Evolutionary conservation across 2,329 filamentous ascomycete species (phyloP).

Genomic region (Epichloe uncinata): DNA sequence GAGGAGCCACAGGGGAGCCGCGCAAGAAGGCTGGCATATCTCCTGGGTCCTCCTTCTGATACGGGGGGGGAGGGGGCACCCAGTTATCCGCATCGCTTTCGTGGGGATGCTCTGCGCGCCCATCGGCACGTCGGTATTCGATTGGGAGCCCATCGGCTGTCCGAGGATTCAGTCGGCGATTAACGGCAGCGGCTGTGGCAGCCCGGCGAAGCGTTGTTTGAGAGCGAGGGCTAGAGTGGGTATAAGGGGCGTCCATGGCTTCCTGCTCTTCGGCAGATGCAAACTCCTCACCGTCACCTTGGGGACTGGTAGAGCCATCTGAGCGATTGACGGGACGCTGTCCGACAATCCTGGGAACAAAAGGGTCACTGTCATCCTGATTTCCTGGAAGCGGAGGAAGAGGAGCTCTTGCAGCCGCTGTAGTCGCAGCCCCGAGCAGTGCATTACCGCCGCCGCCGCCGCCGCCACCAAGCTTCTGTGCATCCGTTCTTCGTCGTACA

Average conservation of each 20-base stretch:
- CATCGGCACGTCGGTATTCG: conserved; percentile 55
- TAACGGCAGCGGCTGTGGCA: conserved; percentile 63
- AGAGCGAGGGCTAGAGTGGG: conserved; percentile 59
- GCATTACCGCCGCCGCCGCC: conserved; percentile 24
- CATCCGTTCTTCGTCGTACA: conserved; percentile 59
- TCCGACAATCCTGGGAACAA: conserved; percentile 36
- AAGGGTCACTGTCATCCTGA: conserved; percentile 35
- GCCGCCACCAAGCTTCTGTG: conserved; percentile 37
- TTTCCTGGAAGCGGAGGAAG: conserved; percentile 15
- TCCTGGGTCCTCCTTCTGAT: conserved; percentile 50
- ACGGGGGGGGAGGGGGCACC: conserved; percentile 80
- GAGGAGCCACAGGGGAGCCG: conserved; percentile 29
- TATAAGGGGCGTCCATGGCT: conserved; percentile 57
- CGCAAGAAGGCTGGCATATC: conserved; percentile 44
- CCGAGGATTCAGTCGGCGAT: conserved; percentile 50
- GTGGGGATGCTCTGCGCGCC: conserved; percentile 60
- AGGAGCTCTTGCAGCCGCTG: conserved; percentile 17
- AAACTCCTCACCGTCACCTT: conserved; percentile 28
- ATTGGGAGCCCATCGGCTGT: conserved; percentile 39
- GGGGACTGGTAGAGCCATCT: conserved; percentile 11
- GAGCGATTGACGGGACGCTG: conserved; percentile 10
- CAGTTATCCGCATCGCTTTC: conserved; percentile 83
- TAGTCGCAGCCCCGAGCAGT: conserved; percentile 37
- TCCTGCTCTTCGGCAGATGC: conserved; percentile 43
- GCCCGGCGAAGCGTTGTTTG: conserved; percentile 57